Evolutionary conservation across 2,329 filamentous ascomycete species (phyloP), one percentile per base, ranked within the genome.

Genomic region (Diplodia mutila): DNA sequence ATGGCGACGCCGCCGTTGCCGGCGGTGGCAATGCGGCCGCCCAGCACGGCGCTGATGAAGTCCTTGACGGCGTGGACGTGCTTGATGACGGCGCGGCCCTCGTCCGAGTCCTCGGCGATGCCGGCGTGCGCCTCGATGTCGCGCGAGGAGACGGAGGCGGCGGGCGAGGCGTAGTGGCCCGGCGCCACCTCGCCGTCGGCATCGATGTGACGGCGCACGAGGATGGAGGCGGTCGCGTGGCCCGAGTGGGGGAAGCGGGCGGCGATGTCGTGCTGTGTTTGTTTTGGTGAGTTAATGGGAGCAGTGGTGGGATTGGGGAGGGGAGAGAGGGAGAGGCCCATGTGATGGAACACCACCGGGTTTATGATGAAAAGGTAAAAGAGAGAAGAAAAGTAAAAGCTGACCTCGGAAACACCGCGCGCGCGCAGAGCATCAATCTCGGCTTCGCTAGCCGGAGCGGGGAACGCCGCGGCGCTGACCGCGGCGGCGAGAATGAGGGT

Each of bases 101-200:
- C 11, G 73, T 70, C 29, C 71, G 74, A 27, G 75, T 75, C 4
- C 77, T 73, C 70, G 75, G 75, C 52, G 39, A 57, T 7, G 5
- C 53, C 64, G 42, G 64, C 64, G 64, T 57, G 52, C 39, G 46
- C 54, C 49, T 57, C 52, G 53, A 48, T 12, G 18, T 23, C 37
- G 42, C 64, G 63, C 34, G 51, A 14, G 16, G 32, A n/a, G n/a
- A n/a, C 29, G 42, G 1, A 6, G 6, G 9, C 29, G 3, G 21
- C 11, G 42, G 48, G 76, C 8, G 75, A 72, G n/a, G 77, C 74
- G 27, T 78, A 70, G 5, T 74, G 74, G 4, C 75, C 75, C 2
- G 76, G 77, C 11, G 76, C 72, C 25, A 79, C 75, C 51, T 79
- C 77, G 42, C 76, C 77, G 18, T 76, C 75, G 46, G 70, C 67